Evolutionary conservation across 495 filamentous ascomycete genomes (phyloP).

Genomic region (Xylaria sp.): DNA sequence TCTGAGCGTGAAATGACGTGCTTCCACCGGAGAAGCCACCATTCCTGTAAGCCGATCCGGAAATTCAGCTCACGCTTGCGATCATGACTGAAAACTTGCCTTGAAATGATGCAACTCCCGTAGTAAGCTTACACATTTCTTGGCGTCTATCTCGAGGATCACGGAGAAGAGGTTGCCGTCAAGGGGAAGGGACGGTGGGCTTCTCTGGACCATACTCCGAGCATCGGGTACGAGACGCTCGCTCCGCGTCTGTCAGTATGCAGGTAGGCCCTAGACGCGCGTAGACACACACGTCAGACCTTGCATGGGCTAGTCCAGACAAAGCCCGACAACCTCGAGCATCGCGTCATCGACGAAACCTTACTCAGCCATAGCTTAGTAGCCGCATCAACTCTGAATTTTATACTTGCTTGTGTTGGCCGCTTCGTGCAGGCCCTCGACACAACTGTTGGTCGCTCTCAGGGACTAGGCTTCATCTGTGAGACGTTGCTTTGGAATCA

Average conservation of each 20-base stretch:
- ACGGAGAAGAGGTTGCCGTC: not conserved
- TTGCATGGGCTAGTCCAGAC: not conserved
- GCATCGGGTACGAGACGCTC: not conserved
- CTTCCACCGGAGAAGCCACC: not conserved
- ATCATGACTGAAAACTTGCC: not conserved
- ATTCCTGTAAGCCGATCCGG: not conserved
- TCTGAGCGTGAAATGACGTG: not conserved
- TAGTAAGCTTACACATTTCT: not conserved
- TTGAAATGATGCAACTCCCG: not conserved
- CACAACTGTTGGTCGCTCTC: not conserved
- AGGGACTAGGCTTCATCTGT: not conserved
- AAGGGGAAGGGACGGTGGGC: not conserved
- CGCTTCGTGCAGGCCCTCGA: not conserved
- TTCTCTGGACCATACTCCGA: not conserved
- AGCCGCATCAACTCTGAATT: not conserved
- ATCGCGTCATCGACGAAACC: conserved; percentile 1
- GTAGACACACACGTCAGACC: not conserved
- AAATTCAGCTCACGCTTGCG: not conserved
- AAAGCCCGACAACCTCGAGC: not conserved
- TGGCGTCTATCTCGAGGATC: not conserved
- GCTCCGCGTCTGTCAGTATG: not conserved
- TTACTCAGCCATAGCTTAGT: not conserved
- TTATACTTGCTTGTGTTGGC: not conserved
- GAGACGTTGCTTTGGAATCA: not conserved
- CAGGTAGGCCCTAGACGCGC: not conserved